Evolutionary conservation across 2,329 filamentous ascomycete species (phyloP).

Genomic region (Teratosphaeria gauchensis): DNA sequence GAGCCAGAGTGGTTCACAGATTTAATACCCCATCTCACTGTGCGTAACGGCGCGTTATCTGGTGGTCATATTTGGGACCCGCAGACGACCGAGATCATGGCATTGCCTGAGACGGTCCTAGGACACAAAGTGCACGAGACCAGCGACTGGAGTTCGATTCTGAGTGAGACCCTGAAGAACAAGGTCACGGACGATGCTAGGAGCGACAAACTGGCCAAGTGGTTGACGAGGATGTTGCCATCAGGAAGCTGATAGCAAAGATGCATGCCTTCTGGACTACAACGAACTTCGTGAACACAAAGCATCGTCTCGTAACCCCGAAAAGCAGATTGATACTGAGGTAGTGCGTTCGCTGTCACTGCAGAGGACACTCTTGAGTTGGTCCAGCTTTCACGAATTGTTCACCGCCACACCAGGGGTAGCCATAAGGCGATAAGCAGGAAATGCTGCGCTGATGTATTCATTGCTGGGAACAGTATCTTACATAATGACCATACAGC

Average conservation of each 20-base stretch:
- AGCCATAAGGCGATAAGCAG: no score
- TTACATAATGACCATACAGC: not conserved
- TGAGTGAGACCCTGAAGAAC: not conserved
- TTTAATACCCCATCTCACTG: constrained; percentile 18
- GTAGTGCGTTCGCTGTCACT: no score
- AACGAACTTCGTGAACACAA: not conserved
- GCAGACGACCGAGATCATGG: constrained; percentile 16
- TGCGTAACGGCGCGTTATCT: constrained; percentile 49
- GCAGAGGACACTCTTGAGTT: no score
- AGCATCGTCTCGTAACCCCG: no score
- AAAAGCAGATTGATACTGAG: no score
- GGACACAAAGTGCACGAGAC: not conserved
- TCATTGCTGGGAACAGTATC: not conserved
- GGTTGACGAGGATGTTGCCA: not conserved
- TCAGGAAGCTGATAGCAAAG: not conserved
- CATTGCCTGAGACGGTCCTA: constrained; percentile 3
- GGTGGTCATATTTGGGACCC: constrained; percentile 30
- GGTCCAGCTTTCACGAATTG: no score
- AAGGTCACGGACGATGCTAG: not conserved
- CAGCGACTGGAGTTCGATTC: not conserved
- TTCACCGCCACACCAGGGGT: no score
- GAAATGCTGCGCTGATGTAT: not conserved
- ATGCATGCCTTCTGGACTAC: not conserved
- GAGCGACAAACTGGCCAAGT: not conserved
- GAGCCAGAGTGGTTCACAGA: constrained; percentile 4